Base-by-base conservation (phyloP, 163 green algal species). In the Coccomyxa subellipsoidea region DNA sequence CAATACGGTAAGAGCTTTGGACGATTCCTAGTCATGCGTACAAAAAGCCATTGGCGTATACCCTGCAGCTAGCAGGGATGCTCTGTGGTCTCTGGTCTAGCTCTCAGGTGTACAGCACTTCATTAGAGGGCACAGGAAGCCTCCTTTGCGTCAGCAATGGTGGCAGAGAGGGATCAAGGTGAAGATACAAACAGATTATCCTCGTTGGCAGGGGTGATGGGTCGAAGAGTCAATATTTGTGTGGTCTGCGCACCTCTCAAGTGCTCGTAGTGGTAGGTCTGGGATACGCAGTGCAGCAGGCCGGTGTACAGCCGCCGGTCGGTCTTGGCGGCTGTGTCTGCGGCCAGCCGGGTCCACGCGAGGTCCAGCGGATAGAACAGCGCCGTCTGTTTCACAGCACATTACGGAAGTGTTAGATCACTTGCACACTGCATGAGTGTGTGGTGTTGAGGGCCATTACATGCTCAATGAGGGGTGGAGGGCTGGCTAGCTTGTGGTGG, bases 341-440 rank as follows among this genome's bases (percentile, higher is more conserved):
- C 76, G 75, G 59, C 38, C 78, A 87, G 34, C 79, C 84, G 81
- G 29, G 84, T 88, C 29, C 73, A 47, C 21, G 76, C 54, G 18
- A 88, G 72, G 12, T 85, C 81, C 40, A 88, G 78, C 7, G 84
- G 84, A 31, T 88, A 85, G 10, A 83, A 38, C 34, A 84, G 25
- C 47, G 70, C 66, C 7, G 66, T 73, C 36, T 84, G 39, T 39
- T 7, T 0, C 29, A 36, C 21, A 32, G 15, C 66, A 32, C 1
- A 73, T 2, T 35, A 3, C 21, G 32, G 18, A 8, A 73, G 8
- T 59, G 15, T 59, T 18, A 59, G 47, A 27, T n/a, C n/a, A n/a
- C n/a, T n/a, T n/a, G n/a, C n/a, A n/a, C n/a, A n/a, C n/a, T n/a
- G n/a, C n/a, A n/a, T n/a, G n/a, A n/a, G n/a, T n/a, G n/a, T n/a